phyloP scores from a whole-genome alignment of 805 yeast species.

The Saturnispora galanensis region DNA sequence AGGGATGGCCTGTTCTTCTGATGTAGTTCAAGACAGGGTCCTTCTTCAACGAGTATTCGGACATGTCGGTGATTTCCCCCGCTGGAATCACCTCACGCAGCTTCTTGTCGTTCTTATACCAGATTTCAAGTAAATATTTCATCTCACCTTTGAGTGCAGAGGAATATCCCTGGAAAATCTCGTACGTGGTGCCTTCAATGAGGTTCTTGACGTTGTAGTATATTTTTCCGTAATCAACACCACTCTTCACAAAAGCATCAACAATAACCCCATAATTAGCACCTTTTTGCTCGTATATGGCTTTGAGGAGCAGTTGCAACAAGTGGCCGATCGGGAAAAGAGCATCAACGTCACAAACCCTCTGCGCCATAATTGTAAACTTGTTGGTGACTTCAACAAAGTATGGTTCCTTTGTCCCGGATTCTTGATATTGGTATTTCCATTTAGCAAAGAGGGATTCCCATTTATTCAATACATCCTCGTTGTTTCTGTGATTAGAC shows the following conservation, averaged over 20 bases:
- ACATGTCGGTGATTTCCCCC: slow-evolving; percentile 35
- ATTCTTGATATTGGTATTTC: slow-evolving; percentile 24
- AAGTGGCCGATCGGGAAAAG: slow-evolving; percentile 73
- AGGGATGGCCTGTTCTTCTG: slow-evolving; percentile 30
- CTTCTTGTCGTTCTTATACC: slow-evolving; percentile 59
- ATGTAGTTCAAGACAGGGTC: slow-evolving; percentile 52
- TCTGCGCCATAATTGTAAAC: slow-evolving; percentile 43
- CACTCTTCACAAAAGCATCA: slow-evolving; percentile 54
- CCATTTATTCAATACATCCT: slow-evolving; percentile 79
- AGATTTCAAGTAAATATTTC: slow-evolving; percentile 50
- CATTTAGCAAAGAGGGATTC: slow-evolving; percentile 52
- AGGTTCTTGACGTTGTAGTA: slow-evolving; percentile 55
- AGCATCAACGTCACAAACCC: slow-evolving; percentile 56
- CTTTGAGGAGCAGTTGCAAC: slow-evolving; percentile 52
- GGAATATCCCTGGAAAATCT: slow-evolving; percentile 38
- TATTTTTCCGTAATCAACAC: slow-evolving; percentile 53
- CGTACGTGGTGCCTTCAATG: slow-evolving; percentile 49
- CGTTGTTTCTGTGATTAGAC: slow-evolving; percentile 77
- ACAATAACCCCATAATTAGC: slow-evolving; percentile 41
- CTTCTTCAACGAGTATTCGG: slow-evolving; percentile 36
- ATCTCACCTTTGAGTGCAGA: slow-evolving; percentile 40
- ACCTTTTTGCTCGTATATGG: slow-evolving; percentile 29
- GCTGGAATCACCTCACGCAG: slow-evolving; percentile 46
- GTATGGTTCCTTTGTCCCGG: slow-evolving; percentile 27
- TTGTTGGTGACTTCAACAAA: slow-evolving; percentile 30